phyloP scores from a whole-genome alignment of 1,284 basidiomycete genomes.

The Sporisorium reilianum region DNA sequence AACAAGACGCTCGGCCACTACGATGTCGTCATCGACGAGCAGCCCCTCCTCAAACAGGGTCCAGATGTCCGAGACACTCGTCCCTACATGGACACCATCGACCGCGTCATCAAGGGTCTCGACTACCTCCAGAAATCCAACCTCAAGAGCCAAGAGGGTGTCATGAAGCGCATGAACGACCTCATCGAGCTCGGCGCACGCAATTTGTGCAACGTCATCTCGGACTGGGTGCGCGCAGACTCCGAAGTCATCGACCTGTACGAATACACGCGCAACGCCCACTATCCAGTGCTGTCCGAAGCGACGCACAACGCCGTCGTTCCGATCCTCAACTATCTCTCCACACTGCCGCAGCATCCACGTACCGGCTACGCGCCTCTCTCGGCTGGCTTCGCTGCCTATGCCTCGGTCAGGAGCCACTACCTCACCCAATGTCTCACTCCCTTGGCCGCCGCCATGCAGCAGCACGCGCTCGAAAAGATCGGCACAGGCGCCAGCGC shows the following conservation, averaged over 20 bases:
- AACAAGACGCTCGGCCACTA: constrained; percentile 64
- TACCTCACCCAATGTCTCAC: constrained; percentile 51
- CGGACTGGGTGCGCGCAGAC: constrained; percentile 60
- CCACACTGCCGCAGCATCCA: constrained; percentile 54
- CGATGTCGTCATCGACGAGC: constrained; percentile 65
- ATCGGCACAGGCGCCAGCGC: constrained; percentile 45
- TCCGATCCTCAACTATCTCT: constrained; percentile 57
- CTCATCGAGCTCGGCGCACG: constrained; percentile 63
- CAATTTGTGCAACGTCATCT: constrained; percentile 59
- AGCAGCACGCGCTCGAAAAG: constrained; percentile 53
- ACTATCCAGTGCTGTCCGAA: constrained; percentile 47
- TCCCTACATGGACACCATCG: constrained; percentile 66
- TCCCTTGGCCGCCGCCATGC: constrained; percentile 33
- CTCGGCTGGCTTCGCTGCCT: constrained; percentile 42
- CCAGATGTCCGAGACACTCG: constrained; percentile 58
- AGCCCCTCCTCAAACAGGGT: constrained; percentile 62
- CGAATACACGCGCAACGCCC: constrained; percentile 43
- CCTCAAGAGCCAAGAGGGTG: constrained; percentile 55
- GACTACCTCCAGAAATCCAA: constrained; percentile 48
- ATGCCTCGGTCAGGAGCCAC: constrained; percentile 41
- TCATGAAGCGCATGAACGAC: constrained; percentile 62
- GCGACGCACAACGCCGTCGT: constrained; percentile 53
- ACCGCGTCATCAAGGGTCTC: constrained; percentile 61
- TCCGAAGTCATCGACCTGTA: constrained; percentile 57
- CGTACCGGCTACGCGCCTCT: constrained; percentile 53